A percentile compares a stretch with the other conserved stretches of the same genome.
phyloP scores from a whole-genome alignment of 805 yeast genomes.

The Maudiozyma turicensis region DNA sequence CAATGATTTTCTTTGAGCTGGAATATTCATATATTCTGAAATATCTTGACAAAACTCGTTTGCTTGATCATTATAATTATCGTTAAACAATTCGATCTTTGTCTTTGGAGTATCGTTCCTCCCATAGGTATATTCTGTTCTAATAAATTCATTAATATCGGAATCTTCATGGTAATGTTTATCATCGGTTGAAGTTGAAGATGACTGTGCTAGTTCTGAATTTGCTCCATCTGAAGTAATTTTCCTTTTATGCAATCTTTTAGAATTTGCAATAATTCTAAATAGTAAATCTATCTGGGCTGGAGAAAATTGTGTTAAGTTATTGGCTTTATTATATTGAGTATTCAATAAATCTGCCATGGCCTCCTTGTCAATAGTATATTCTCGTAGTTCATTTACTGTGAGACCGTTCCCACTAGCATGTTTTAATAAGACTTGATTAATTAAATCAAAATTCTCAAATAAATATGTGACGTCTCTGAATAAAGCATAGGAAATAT shows the following conservation, averaged over 20 bases:
- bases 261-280: constrained; percentile 30
- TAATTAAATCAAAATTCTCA: constrained; percentile 33
- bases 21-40: background rate
- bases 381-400: constrained; percentile 22
- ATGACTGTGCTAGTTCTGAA: background rate
- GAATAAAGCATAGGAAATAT: constrained; percentile 29
- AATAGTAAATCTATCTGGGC: constrained; percentile 33
- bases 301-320: constrained; percentile 33
- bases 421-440: constrained; percentile 31
- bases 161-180: constrained; percentile 17
- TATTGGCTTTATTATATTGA: constrained; percentile 34
- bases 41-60: constrained; percentile 15
- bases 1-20: background rate
- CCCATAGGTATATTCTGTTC: constrained; percentile 22
- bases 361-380: constrained; percentile 30
- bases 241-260: constrained; percentile 15
- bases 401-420: constrained; percentile 22
- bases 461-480: constrained; percentile 33
- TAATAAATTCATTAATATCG: constrained; percentile 21
- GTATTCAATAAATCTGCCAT: constrained; percentile 28
- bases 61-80: constrained; percentile 19
- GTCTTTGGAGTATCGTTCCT: constrained; percentile 9
- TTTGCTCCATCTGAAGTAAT: background rate
- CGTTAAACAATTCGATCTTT: constrained; percentile 20
- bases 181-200: background rate